Evolutionary conservation across 2,329 filamentous ascomycete species (phyloP), one percentile per base, ranked within the genome.

Genomic region (Sarocladiaceae sp.): DNA sequence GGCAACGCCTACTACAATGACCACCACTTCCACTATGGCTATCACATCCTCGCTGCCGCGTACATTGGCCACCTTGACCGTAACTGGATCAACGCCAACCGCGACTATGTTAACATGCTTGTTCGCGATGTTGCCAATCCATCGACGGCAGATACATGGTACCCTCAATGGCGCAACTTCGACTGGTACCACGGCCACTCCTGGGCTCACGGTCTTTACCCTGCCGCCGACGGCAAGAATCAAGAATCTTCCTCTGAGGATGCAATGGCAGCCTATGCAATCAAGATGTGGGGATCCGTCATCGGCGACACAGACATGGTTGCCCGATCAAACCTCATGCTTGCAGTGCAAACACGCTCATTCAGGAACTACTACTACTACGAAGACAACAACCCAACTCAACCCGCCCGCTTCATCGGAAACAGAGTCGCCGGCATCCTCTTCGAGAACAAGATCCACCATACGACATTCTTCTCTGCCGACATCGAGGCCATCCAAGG

Each of bases 151-250:
- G 92, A 96, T 64, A 74, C 77, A 22, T 83, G 83, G 60, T 97
- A 95, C 67, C 92, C 93, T 0, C 86, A 90, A 59, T 92, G 80
- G 55, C 82, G 94, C 48, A 82, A 76, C 52, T 97, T 97, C 63
- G 94, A 97, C 69, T 97, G 90, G 90, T 97, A 85, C 67, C 84
- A 95, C 63, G 94, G 93, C 1, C 94, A 97, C 75, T 91, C 86
- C 53, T 97, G 93, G 90, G 93, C 93, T 2, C 90, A 89, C 52
- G 89, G 89, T 1, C 71, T 93, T 4, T 88, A 83, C 60, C 80
- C 87, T 56, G 77, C 80, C 35, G 74, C 73, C 50, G 87, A 93
- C 65, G 88, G 89, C 55, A 92, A 92, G 72, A 74, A 93, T 65
- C 80, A 92, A 71, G 93, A 97, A 67, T 94, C 88, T 25, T 90